Evolutionary conservation across 164 flowering plant genomes (phyloP).

Genomic region (Vitis cinerea): DNA sequence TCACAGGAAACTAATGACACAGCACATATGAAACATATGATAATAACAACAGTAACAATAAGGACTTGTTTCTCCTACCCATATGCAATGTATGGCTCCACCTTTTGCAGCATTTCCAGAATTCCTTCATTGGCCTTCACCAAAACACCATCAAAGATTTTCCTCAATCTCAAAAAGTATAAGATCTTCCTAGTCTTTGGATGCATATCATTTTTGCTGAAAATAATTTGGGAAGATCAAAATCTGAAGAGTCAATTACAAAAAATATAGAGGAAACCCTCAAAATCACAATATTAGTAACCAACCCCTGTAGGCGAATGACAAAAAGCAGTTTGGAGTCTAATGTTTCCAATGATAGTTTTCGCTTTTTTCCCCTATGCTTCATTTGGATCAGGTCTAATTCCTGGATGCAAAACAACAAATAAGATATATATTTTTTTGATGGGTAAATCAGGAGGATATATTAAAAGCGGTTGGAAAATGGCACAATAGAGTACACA

Average conservation of each 20-base stretch:
- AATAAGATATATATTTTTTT: neutral
- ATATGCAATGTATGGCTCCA: slow-evolving; percentile 82
- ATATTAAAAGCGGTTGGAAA: too few species aligned
- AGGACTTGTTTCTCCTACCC: slow-evolving; percentile 48
- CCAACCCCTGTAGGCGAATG: slow-evolving; percentile 78
- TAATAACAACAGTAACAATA: neutral
- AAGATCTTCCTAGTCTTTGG: slow-evolving; percentile 58
- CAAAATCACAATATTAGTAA: neutral
- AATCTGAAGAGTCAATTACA: neutral
- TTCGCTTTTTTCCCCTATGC: slow-evolving; percentile 43
- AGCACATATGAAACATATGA: neutral
- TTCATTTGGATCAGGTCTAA: slow-evolving; percentile 74
- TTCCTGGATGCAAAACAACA: slow-evolving; percentile 39
- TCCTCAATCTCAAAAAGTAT: slow-evolving; percentile 44
- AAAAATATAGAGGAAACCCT: neutral
- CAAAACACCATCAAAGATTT: slow-evolving; percentile 59
- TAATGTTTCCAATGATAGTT: slow-evolving; percentile 14
- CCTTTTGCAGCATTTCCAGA: slow-evolving; percentile 54
- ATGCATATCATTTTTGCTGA: slow-evolving; percentile 73
- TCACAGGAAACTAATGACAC: too few species aligned
- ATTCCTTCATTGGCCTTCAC: slow-evolving; percentile 54
- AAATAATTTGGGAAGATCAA: slow-evolving; percentile 5
- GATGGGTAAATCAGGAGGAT: too few species aligned
- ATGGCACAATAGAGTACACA: too few species aligned
- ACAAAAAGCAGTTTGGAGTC: slow-evolving; percentile 63